Percentiles rank a stretch among this genome's conserved stretches.
Evolutionary conservation across 1,284 basidiomycete genomes (phyloP).

Genomic region (Afroboletus lepidellus): DNA sequence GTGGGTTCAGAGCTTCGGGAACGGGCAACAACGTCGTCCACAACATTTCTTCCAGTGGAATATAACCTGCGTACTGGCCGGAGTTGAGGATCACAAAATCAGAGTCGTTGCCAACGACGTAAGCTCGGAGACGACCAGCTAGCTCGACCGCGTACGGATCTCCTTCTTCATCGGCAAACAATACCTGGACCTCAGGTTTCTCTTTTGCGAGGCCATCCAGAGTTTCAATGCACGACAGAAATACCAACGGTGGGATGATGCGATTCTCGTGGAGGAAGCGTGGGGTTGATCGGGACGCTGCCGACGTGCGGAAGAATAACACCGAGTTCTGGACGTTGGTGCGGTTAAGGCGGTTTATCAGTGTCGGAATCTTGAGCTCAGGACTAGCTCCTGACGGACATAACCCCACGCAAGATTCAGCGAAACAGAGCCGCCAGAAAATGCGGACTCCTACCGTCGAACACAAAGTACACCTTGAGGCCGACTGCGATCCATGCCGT

Average conservation of each 20-base stretch:
- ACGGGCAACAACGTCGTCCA: slow-evolving; percentile 47
- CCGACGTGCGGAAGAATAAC: slow-evolving; percentile 84
- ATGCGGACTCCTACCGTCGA: slow-evolving; percentile 70
- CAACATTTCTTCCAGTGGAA: slow-evolving; percentile 76
- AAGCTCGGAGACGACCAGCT: slow-evolving; percentile 71
- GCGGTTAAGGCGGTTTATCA: slow-evolving; percentile 58
- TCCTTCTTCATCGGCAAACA: slow-evolving; percentile 83
- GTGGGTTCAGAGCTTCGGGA: slow-evolving; percentile 26
- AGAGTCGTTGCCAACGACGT: slow-evolving; percentile 77
- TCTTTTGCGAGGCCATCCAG: slow-evolving; percentile 45
- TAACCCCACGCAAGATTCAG: slow-evolving; percentile 22
- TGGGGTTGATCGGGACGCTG: slow-evolving; percentile 62
- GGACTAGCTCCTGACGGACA: slow-evolving; percentile 62
- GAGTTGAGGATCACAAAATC: slow-evolving; percentile 80
- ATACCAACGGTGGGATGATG: slow-evolving; percentile 74
- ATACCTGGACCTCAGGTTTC: slow-evolving; percentile 46
- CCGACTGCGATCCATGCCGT: slow-evolving; percentile 73
- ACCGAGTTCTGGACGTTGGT: slow-evolving; percentile 61
- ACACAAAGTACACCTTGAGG: slow-evolving; percentile 80
- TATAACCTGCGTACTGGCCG: slow-evolving; percentile 73
- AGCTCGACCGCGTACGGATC: slow-evolving; percentile 85
- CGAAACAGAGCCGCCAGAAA: background rate
- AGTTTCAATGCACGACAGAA: slow-evolving; percentile 60
- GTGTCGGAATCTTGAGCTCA: slow-evolving; percentile 70
- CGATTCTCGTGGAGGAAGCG: slow-evolving; percentile 72